These are phyloP conservation scores for Blastomyces emzantsi DNA, from an alignment of 2,329 filamentous ascomycete genomes.

Conservation along the genomic window DNA sequence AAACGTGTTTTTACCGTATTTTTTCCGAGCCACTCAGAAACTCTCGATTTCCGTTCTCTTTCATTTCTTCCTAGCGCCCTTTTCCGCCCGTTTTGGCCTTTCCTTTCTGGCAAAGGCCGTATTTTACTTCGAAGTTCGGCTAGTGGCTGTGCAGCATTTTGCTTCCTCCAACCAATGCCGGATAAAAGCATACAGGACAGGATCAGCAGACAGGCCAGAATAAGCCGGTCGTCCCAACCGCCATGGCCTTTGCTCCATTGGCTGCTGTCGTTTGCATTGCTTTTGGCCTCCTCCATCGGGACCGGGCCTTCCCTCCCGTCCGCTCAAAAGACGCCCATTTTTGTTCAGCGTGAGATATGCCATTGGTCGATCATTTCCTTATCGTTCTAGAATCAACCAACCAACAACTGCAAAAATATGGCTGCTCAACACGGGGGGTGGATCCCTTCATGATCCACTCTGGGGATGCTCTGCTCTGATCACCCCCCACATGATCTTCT, in stretches of 20 bases:
- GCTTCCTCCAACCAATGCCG: neutral
- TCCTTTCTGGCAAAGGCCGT: constrained; percentile 5
- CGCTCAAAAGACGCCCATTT: constrained; percentile 1
- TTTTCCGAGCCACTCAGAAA: neutral
- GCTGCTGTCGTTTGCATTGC: neutral
- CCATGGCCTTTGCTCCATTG: constrained; percentile 1
- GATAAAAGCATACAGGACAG: neutral
- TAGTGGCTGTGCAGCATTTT: constrained; percentile 9
- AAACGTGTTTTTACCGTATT: constrained; percentile 9
- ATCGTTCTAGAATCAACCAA: constrained; percentile 3
- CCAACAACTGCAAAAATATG: constrained; percentile 8
- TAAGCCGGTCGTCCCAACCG: constrained; percentile 1
- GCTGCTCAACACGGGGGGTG: neutral
- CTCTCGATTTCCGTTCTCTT: constrained; percentile 4
- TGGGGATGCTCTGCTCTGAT: neutral
- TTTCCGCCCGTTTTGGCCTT: neutral
- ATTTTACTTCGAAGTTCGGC: neutral
- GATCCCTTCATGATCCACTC: too few relatives aligned
- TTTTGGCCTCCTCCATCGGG: neutral
- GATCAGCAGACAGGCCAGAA: constrained; percentile 4
- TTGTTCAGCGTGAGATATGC: neutral
- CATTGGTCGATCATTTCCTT: constrained; percentile 8
- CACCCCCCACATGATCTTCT: constrained; percentile 7
- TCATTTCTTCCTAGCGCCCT: constrained; percentile 15
- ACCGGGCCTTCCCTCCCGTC: constrained; percentile 12